phyloP scores from a whole-genome alignment of 768 basidiomycete genomes.

The Xanthoconium stramineum region DNA sequence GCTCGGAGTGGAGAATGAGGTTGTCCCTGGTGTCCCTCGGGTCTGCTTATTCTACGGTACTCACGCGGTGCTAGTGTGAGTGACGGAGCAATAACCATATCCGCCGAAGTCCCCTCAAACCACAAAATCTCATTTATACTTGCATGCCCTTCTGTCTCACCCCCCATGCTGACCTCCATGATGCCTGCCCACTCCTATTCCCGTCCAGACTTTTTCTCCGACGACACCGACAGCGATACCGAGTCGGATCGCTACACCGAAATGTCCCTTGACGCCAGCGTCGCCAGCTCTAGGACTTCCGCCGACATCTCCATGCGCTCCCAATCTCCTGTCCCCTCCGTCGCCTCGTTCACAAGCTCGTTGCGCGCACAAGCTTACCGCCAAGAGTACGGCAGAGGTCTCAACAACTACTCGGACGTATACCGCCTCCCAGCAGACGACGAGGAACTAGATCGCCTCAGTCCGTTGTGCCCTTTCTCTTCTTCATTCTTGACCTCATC shows the following conservation, averaged over 20 bases:
- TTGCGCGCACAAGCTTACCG: slow-evolving; percentile 56
- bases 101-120: slow-evolving; percentile 28
- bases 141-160: neutral
- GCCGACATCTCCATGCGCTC: slow-evolving; percentile 60
- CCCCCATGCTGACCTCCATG: slow-evolving; percentile 8
- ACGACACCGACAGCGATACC: slow-evolving; percentile 45
- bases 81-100: slow-evolving; percentile 33
- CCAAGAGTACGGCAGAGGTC: slow-evolving; percentile 62
- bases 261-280: slow-evolving; percentile 39
- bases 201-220: slow-evolving; percentile 21
- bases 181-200: slow-evolving; percentile 13
- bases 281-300: slow-evolving; percentile 53
- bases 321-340: slow-evolving; percentile 62
- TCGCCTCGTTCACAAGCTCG: slow-evolving; percentile 66
- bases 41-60: slow-evolving; percentile 17
- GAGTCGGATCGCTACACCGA: slow-evolving; percentile 44
- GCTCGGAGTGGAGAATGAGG: neutral
- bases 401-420: slow-evolving; percentile 78
- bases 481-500: slow-evolving; percentile 9
- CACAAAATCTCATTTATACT: slow-evolving; percentile 24
- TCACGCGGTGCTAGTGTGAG: slow-evolving; percentile 27
- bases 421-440: slow-evolving; percentile 78
- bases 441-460: slow-evolving; percentile 67
- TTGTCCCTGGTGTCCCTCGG: slow-evolving; percentile 19
- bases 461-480: slow-evolving; percentile 36